A percentile compares a stretch with the other conserved stretches of the same genome.
Conservation (phyloP, 1,139 yeast species). For the Eremothecium gossypii region DNA sequence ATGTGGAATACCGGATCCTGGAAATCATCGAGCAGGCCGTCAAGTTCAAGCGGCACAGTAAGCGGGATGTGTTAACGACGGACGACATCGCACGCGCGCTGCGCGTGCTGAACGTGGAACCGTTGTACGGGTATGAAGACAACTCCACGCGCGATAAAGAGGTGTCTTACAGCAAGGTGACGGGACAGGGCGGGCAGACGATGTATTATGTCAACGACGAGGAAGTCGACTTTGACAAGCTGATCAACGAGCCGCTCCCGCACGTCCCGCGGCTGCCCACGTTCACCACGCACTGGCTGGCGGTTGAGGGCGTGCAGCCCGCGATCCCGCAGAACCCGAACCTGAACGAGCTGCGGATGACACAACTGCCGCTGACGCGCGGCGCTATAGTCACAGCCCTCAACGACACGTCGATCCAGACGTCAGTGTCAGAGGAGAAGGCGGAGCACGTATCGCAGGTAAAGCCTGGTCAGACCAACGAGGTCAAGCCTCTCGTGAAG, state of each 20-base stretch:
- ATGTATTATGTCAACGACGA: conserved; percentile 83
- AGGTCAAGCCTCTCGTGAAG: conserved; percentile 88
- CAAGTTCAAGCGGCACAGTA: conserved; percentile 92
- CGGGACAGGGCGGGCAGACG: conserved; percentile 45
- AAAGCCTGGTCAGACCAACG: conserved; percentile 45
- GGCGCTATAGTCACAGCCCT: conserved; percentile 56
- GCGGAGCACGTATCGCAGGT: conserved; percentile 31
- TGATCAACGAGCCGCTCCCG: conserved; percentile 90
- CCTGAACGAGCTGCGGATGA: conserved; percentile 57
- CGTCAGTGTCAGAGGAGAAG: conserved; percentile 24
- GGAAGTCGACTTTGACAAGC: conserved; percentile 88
- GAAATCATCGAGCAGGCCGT: conserved; percentile 93
- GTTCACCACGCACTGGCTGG: conserved; percentile 96
- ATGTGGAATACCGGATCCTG: conserved; percentile 91
- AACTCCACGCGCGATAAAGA: conserved; percentile 22
- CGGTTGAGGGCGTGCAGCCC: conserved; percentile 98
- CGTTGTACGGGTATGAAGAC: conserved; percentile 60
- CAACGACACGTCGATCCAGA: conserved; percentile 29
- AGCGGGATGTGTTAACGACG: conserved; percentile 72
- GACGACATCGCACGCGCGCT: conserved; percentile 76
- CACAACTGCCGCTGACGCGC: conserved; percentile 54
- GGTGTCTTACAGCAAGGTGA: conserved; percentile 34
- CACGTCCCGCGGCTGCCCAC: conserved; percentile 89
- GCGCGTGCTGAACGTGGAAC: conserved; percentile 80
- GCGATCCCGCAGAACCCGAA: conserved; percentile 95